Evolutionary conservation across 805 yeast genomes (phyloP), one percentile per base, ranked within the genome.

Genomic region (Candida gorgasii): DNA sequence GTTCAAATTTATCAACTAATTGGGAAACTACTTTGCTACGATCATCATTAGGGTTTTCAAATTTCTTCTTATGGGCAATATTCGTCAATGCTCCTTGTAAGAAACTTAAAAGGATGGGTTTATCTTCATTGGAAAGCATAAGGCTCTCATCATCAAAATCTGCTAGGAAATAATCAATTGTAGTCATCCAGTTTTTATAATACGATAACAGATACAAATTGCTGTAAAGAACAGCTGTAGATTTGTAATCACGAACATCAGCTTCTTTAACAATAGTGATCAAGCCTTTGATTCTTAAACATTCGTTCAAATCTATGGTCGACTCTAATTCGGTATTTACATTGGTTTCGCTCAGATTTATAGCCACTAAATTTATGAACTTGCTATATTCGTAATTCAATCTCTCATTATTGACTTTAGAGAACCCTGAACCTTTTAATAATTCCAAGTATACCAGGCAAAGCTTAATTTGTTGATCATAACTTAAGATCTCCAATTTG

Each of bases 401-500:
- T 46, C 61, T 73, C 4, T 51, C 49, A 17, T 49, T 46, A 28
- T 53, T 52, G 12, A 47, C 36, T 20, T 47, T 46, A 7, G 46
- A 24, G 32, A 57, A 38, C 57, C 54, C 51, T 8, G 48, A 43
- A 2, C 39, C 42, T n/a, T 32, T 13, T 14, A 49, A 19, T 12
- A 36, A 11, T 8, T 24, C 19, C 9, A 46, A 14, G 18, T 40
- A 40, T 3, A 26, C 36, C 37, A 29, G 36, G 6, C 51, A 29
- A 20, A 58, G 38, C 31, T 45, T 57, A 17, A 74, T 51, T 28
- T 75, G 62, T 45, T 85, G 89, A 3, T 67, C 72, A 17, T 79
- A 80, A 31, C 79, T 85, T 28, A 89, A 61, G 51, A 80, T 83
- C 0, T 90, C 92, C 15, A 78, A 61, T 29, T 73, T 71, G 9